A percentile compares a stretch with the other conserved stretches of the same genome.
phyloP scores from a whole-genome alignment of 805 yeast species.

The Yamadazyma sp. region DNA sequence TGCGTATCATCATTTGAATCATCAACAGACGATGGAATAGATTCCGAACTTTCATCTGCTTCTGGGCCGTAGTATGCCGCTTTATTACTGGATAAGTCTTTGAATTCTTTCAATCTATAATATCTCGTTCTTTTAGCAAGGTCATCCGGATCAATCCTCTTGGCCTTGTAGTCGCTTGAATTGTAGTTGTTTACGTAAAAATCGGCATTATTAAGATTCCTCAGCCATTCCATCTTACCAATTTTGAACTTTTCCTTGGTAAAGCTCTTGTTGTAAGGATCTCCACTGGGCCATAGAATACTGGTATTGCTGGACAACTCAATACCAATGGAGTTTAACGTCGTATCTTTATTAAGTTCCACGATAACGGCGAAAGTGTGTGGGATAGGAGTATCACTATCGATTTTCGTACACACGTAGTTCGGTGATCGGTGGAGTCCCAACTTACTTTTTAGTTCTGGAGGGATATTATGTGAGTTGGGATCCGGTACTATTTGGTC shows the following conservation, averaged over 20 bases:
- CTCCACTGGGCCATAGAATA: conserved; percentile 55
- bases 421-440: conserved; percentile 32
- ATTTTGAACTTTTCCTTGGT: conserved; percentile 48
- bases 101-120: conserved; percentile 23
- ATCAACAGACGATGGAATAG: conserved; percentile 3
- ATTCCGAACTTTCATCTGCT: conserved; percentile 2
- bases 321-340: conserved; percentile 37
- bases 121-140: conserved; percentile 41
- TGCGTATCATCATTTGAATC: conserved; percentile 6
- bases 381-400: conserved; percentile 43
- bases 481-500: conserved; percentile 4
- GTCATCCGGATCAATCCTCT: conserved; percentile 43
- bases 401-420: conserved; percentile 36
- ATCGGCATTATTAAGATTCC: conserved; percentile 43
- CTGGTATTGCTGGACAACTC: conserved; percentile 45
- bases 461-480: conserved; percentile 10
- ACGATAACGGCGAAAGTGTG: conserved; percentile 55
- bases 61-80: neutral
- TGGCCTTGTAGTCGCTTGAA: conserved; percentile 43
- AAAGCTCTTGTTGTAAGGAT: conserved; percentile 46
- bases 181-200: conserved; percentile 41
- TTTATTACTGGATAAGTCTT: conserved; percentile 16
- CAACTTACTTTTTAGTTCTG: conserved; percentile 22
- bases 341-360: conserved; percentile 41
- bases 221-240: conserved; percentile 50